These are phyloP conservation scores for Fragaria ananassa DNA, from an alignment of 306 rosid species.

Conservation along the genomic window DNA sequence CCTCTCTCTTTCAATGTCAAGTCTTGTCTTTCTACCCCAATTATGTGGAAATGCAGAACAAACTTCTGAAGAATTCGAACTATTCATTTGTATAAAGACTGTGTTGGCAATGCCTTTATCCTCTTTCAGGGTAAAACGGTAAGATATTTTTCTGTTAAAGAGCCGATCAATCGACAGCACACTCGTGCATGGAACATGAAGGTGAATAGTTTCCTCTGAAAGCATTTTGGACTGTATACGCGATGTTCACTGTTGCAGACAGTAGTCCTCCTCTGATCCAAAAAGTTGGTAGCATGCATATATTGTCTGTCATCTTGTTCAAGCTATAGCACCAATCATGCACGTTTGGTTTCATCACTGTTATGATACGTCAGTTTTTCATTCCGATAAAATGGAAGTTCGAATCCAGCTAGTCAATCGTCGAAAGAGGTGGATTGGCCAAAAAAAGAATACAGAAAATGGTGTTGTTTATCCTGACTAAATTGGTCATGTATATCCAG, in stretches of 20 bases:
- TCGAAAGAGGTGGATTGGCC: neutral
- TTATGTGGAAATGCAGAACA: neutral
- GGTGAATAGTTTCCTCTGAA: no score
- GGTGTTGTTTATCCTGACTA: neutral
- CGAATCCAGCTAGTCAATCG: neutral
- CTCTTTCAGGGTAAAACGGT: no score
- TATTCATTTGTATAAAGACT: neutral
- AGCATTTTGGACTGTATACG: no score
- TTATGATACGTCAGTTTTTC: no score
- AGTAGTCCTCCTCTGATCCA: no score
- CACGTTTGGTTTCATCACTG: neutral
- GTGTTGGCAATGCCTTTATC: neutral
- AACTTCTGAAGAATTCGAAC: neutral
- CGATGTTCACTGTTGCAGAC: no score
- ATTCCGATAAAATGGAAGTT: neutral
- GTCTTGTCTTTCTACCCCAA: neutral
- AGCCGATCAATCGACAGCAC: no score
- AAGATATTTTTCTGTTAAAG: no score
- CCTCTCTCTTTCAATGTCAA: neutral
- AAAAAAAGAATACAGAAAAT: neutral
- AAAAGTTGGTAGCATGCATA: no score
- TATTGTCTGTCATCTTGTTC: no score
- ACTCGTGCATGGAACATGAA: no score
- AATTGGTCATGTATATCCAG: neutral
- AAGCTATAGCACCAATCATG: neutral